phyloP scores from a whole-genome alignment of 768 basidiomycete genomes.

The Obba rivulosa region DNA sequence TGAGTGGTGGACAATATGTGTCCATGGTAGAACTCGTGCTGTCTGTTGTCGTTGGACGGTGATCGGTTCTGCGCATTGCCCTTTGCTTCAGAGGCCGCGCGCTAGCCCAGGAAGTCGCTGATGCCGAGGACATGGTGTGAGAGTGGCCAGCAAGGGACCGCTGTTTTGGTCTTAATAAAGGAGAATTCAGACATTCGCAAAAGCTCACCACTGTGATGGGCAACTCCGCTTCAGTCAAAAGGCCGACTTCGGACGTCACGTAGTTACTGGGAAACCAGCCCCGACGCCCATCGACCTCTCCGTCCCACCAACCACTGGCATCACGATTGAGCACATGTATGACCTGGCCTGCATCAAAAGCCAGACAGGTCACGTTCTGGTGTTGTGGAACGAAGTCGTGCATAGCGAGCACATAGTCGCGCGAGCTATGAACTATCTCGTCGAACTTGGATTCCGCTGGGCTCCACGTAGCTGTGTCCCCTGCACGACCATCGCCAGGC shows the following conservation, averaged over 20 bases:
- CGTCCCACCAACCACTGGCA: constrained; percentile 96
- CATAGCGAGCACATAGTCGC: constrained; percentile 85
- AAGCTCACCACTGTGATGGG: constrained; percentile 34
- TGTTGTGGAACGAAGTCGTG: constrained; percentile 82
- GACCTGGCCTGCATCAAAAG: constrained; percentile 86
- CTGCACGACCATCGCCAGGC: constrained; percentile 1
- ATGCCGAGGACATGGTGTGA: constrained; percentile 46
- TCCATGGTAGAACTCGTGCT: constrained; percentile 45
- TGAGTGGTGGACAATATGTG: constrained; percentile 65
- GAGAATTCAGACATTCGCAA: not conserved
- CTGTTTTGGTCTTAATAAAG: constrained; percentile 9
- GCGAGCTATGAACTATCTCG: constrained; percentile 11
- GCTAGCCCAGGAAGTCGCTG: constrained; percentile 50
- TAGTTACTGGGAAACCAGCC: constrained; percentile 99
- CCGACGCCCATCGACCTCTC: constrained; percentile 79
- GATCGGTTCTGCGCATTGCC: constrained; percentile 25
- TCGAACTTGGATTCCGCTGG: constrained; percentile 12
- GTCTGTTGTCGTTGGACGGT: constrained; percentile 41
- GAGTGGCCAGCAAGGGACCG: constrained; percentile 38
- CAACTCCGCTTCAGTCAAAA: constrained; percentile 55
- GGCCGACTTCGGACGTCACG: constrained; percentile 61
- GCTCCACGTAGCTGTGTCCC: constrained; percentile 5
- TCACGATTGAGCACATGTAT: constrained; percentile 90
- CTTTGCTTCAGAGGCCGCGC: constrained; percentile 27
- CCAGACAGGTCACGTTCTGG: constrained; percentile 73